A percentile compares a stretch with the other conserved stretches of the same genome.
These are phyloP conservation scores for Clavispora phyllophila DNA, from an alignment of 805 yeast species.

Conservation along the genomic window DNA sequence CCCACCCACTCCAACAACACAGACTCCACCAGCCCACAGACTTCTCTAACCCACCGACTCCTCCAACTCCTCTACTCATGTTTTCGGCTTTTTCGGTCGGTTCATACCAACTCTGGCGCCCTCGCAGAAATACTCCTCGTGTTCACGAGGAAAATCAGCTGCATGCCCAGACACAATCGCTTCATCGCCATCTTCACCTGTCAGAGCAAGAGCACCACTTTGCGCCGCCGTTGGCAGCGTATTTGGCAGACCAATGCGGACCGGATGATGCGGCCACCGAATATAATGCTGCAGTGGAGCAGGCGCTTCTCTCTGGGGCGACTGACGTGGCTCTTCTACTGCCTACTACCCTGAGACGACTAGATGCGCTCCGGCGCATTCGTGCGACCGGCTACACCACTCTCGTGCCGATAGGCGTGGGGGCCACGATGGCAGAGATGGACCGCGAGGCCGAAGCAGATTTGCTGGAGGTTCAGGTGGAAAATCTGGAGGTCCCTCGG, in stretches of 20 bases:
- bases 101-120: constrained; percentile 1
- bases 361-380: constrained; percentile 22
- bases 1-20: no score
- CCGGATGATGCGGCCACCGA: constrained; percentile 16
- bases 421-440: constrained; percentile 36
- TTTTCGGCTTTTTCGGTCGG: not conserved
- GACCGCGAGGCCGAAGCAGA: constrained; percentile 15
- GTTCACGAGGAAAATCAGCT: not conserved
- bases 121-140: not conserved
- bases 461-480: constrained; percentile 8
- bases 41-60: not conserved
- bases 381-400: constrained; percentile 30
- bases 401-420: constrained; percentile 36
- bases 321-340: constrained; percentile 12
- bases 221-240: constrained; percentile 54
- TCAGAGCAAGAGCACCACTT: constrained; percentile 8
- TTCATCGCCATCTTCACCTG: not conserved
- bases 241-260: constrained; percentile 40
- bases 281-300: constrained; percentile 18
- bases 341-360: constrained; percentile 17
- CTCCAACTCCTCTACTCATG: not conserved
- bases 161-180: not conserved
- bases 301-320: constrained; percentile 9
- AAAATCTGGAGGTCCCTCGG: constrained; percentile 13
- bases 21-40: no score